These are phyloP conservation scores for Bothriochloa decipiens DNA, from an alignment of 176 grass and related monocot species.

Conservation along the genomic window DNA sequence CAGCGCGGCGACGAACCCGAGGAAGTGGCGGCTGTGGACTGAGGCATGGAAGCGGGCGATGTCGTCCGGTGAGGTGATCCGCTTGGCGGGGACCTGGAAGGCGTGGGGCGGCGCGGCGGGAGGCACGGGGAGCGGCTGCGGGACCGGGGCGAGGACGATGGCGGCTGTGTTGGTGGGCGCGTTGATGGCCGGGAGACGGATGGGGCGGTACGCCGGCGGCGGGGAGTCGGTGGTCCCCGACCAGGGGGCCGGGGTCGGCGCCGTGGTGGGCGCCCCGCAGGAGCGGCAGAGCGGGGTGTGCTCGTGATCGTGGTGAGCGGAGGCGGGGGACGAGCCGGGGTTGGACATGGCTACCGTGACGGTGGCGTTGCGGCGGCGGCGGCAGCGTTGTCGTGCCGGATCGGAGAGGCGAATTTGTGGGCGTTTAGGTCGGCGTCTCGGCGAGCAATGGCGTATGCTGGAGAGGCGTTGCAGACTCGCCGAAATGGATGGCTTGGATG, in stretches of 20 bases:
- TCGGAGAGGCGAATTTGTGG: constrained; percentile 6
- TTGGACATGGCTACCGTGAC: constrained; percentile 54
- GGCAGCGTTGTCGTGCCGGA: constrained; percentile 21
- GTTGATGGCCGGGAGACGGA: constrained; percentile 80
- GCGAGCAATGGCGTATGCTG: not conserved
- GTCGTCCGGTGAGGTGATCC: constrained; percentile 67
- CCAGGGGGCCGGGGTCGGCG: constrained; percentile 57
- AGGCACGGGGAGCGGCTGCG: constrained; percentile 64
- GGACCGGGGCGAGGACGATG: constrained; percentile 79
- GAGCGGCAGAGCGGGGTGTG: constrained; percentile 44
- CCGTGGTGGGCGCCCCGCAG: constrained; percentile 52
- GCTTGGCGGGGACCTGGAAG: constrained; percentile 64
- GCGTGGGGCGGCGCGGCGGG: constrained; percentile 49
- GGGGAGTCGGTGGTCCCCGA: constrained; percentile 56
- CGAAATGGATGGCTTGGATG: constrained; percentile 17
- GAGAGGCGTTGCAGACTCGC: not conserved
- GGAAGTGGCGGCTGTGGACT: constrained; percentile 69
- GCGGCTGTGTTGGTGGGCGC: constrained; percentile 76
- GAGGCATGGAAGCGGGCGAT: constrained; percentile 69
- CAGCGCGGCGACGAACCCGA: constrained; percentile 80
- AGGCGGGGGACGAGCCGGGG: constrained; percentile 37
- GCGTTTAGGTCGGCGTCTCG: constrained; percentile 26
- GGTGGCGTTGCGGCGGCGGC: not conserved
- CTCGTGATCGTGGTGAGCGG: constrained; percentile 33
- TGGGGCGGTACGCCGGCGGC: constrained; percentile 97